Conservation (phyloP, 257 asterid genomes). For the Nicotiana otophora region DNA sequence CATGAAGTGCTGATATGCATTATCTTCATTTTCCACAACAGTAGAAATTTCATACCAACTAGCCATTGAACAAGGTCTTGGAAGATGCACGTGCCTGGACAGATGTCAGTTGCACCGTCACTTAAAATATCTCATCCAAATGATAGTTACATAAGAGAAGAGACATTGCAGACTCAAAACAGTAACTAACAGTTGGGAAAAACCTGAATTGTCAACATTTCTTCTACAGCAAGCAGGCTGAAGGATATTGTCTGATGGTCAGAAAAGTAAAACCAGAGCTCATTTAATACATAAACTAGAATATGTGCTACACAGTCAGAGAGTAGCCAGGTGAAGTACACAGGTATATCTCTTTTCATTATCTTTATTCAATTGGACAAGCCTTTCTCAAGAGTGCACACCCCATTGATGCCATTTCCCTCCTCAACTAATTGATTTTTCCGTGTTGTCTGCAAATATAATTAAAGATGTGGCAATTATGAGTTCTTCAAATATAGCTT, state of each 20-base stretch:
- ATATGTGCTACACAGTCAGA: neutral
- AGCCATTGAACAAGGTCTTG: conserved; percentile 52
- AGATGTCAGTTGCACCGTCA: conserved; percentile 1
- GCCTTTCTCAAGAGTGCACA: conserved; percentile 23
- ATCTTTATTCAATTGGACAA: neutral
- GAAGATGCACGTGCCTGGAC: conserved; percentile 39
- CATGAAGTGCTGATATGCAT: conserved; percentile 45
- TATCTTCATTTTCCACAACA: conserved; percentile 37
- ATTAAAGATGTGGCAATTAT: neutral
- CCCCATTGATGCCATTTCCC: conserved; percentile 53
- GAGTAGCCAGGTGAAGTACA: conserved; percentile 1
- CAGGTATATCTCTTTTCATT: conserved; percentile 11
- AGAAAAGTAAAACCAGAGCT: neutral
- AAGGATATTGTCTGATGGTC: neutral
- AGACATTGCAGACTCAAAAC: neutral
- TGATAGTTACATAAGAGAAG: neutral
- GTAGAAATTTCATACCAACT: conserved; percentile 55
- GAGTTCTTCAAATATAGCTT: neutral
- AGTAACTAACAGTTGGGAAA: neutral
- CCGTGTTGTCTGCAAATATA: conserved; percentile 29
- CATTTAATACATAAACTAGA: neutral
- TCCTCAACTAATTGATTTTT: conserved; percentile 49
- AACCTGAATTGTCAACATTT: conserved; percentile 55
- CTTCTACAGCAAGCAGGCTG: conserved; percentile 66
- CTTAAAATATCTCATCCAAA: conserved; percentile 28